Percentiles rank a stretch among this genome's conserved stretches.
These are phyloP conservation scores for Pluteus cervinus DNA, from an alignment of 768 basidiomycete species.

Conservation along the genomic window DNA sequence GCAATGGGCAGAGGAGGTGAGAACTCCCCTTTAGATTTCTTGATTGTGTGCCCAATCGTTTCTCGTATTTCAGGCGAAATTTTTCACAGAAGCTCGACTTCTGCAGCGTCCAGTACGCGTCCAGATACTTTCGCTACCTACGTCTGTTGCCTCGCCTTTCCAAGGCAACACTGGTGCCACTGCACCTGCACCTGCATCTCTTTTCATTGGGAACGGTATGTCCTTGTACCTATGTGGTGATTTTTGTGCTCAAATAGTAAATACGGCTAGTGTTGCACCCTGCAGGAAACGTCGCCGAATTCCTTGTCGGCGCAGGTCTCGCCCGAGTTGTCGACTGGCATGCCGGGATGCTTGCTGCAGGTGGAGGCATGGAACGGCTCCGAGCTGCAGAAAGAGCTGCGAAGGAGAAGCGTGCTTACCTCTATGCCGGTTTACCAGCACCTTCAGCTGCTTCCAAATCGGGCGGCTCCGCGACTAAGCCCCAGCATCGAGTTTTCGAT, in stretches of 20 bases:
- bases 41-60: slow-evolving; percentile 5
- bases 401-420: slow-evolving; percentile 63
- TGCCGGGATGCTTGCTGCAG: slow-evolving; percentile 83
- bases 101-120: slow-evolving; percentile 76
- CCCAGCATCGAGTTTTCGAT: slow-evolving; percentile 56
- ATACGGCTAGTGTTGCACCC: slow-evolving; percentile 68
- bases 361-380: slow-evolving; percentile 83
- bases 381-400: slow-evolving; percentile 78
- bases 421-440: slow-evolving; percentile 57
- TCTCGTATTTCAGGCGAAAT: slow-evolving; percentile 61
- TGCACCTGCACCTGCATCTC: slow-evolving; percentile 63
- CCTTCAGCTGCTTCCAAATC: slow-evolving; percentile 38
- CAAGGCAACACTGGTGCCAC: slow-evolving; percentile 47
- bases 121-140: slow-evolving; percentile 75
- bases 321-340: slow-evolving; percentile 97
- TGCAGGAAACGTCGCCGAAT: slow-evolving; percentile 90
- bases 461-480: slow-evolving; percentile 38
- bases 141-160: slow-evolving; percentile 74
- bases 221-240: slow-evolving; percentile 4
- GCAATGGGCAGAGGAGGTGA: slow-evolving; percentile 84
- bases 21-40: slow-evolving; percentile 15
- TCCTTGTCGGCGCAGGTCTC: slow-evolving; percentile 76
- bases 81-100: slow-evolving; percentile 86
- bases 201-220: slow-evolving; percentile 85
- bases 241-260: slow-evolving; percentile 1